phyloP scores from a whole-genome alignment of 108 stramenopile species.

The Craspedostauros australis region DNA sequence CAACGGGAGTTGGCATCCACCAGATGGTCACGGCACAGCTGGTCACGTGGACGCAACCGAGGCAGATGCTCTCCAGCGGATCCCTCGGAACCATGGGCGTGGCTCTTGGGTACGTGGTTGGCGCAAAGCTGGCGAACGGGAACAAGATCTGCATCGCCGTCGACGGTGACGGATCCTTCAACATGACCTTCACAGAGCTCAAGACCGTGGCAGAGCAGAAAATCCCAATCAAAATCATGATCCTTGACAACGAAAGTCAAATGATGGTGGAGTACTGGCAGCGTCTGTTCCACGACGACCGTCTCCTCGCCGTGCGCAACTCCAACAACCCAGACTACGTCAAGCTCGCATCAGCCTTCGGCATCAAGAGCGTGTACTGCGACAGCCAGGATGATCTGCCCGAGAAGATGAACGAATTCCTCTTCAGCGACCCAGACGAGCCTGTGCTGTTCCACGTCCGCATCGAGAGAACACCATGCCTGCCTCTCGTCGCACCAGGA shows the following conservation, averaged over 20 bases:
- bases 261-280: conserved; percentile 97
- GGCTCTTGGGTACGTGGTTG: conserved; percentile 77
- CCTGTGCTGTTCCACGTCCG: conserved; percentile 87
- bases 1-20: conserved; percentile 88
- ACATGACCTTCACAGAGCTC: conserved; percentile 92
- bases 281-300: conserved; percentile 83
- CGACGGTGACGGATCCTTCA: conserved; percentile 88
- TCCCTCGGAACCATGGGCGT: conserved; percentile 92
- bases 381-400: conserved; percentile 69
- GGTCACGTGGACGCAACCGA: conserved; percentile 89
- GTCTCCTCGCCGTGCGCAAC: conserved; percentile 81
- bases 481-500: conserved; percentile 84
- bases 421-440: conserved; percentile 79
- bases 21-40: conserved; percentile 93
- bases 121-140: conserved; percentile 84
- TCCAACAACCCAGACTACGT: conserved; percentile 67
- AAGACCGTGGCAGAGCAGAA: conserved; percentile 80
- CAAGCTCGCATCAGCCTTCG: conserved; percentile 71
- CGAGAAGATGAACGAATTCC: conserved; percentile 75
- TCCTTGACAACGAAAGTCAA: conserved; percentile 87
- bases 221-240: conserved; percentile 85
- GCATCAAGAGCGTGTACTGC: conserved; percentile 71
- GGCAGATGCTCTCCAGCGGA: conserved; percentile 85
- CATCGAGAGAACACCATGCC: conserved; percentile 80
- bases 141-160: conserved; percentile 72